Conservation (phyloP, 2,329 filamentous ascomycete genomes). For the Acrodontium crateriforme region DNA sequence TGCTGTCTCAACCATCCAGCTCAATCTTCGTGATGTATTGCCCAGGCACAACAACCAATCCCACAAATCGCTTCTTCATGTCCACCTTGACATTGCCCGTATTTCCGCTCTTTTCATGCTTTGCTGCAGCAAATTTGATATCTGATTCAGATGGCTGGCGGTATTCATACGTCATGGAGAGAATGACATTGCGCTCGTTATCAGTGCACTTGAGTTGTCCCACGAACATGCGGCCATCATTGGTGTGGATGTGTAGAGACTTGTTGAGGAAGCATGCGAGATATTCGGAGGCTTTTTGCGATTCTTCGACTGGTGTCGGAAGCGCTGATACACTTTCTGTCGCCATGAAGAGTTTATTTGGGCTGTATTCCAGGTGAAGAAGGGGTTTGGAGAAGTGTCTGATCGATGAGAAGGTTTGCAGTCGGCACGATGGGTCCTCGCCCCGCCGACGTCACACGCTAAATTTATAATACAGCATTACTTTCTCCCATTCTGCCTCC, state of each 20-base stretch:
- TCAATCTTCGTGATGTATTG: slow-evolving; percentile 78
- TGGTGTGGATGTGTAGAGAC: slow-evolving; percentile 63
- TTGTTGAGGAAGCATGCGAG: slow-evolving; percentile 34
- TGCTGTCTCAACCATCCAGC: slow-evolving; percentile 66
- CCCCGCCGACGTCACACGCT: no score
- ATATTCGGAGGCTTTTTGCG: slow-evolving; percentile 13
- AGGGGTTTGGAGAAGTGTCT: no score
- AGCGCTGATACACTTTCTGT: no score
- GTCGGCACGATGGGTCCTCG: no score
- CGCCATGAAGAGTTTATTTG: no score
- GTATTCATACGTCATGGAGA: slow-evolving; percentile 80
- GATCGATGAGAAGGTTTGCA: no score
- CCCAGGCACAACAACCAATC: slow-evolving; percentile 79
- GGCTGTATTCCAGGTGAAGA: no score
- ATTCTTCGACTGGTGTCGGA: not conserved
- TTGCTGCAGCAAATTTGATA: slow-evolving; percentile 24
- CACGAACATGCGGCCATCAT: slow-evolving; percentile 76
- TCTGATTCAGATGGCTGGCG: slow-evolving; percentile 47
- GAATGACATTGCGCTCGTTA: slow-evolving; percentile 68
- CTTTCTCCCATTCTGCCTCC: no score
- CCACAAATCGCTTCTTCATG: slow-evolving; percentile 76
- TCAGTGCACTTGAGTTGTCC: slow-evolving; percentile 93
- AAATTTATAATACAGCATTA: no score
- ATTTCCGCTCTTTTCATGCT: slow-evolving; percentile 16
- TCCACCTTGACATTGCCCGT: slow-evolving; percentile 42